Base-by-base conservation (phyloP, 78 protist species). In the Pigoraptor vietnamica region DNA sequence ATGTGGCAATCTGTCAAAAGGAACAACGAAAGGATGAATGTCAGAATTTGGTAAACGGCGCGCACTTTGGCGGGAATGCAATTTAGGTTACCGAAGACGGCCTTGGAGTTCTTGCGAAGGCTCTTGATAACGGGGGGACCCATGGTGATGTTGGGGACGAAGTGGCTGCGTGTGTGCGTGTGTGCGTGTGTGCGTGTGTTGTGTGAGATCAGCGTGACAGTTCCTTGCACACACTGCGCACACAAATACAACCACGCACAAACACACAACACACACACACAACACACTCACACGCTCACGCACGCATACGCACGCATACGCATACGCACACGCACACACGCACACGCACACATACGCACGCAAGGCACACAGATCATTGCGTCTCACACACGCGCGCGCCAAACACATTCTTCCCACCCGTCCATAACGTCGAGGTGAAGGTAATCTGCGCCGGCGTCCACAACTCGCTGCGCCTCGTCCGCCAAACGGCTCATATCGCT, bases 361-460 rank as follows among this genome's bases (percentile, higher is more conserved):
- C 21, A 14, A 10, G n/a, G n/a, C n/a, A n/a, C n/a, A n/a, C n/a
- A n/a, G n/a, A n/a, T n/a, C n/a, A n/a, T n/a, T n/a, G n/a, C n/a
- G n/a, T n/a, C n/a, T n/a, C n/a, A n/a, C n/a, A n/a, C n/a, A n/a
- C n/a, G n/a, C 25, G 34, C 24, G 1, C 67, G n/a, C 23, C 2
- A 29, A 0, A 1, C 37, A 29, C 35, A 6, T 9, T 6, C 35
- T 10, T 24, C 38, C 2, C 21, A 36, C 88, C 97, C 94, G 82
- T 96, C 99, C 99, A 98, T 98, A 32, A 98, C 97, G 94, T 98
- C 99, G 87, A 98, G 55, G 92, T 98, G 99, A 24, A 98, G 93
- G 56, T 92, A 92, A 33, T 92, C 93, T 0, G 97, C 96, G 24
- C 91, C 94, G 0, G 79, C 86, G 19, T 92, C 90, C 35, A 93